Conservation (phyloP, 352 stramenopile species). For the Phytopythium ostracodes region DNA sequence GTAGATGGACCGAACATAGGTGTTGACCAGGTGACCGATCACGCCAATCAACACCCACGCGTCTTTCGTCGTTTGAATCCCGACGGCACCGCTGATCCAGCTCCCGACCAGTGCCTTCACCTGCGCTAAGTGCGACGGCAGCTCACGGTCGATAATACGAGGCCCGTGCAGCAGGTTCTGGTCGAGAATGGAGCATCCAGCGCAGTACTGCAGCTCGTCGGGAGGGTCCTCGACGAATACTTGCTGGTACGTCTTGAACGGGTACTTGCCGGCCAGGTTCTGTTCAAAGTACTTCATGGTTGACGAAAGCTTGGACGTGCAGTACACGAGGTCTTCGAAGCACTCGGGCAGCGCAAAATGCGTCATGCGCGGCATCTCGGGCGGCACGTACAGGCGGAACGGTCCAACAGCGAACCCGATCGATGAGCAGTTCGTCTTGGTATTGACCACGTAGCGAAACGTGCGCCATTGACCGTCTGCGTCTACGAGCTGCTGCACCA, state of each 20-base stretch:
- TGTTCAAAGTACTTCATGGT: slow-evolving; percentile 79
- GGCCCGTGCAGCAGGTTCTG: slow-evolving; percentile 76
- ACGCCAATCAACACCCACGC: slow-evolving; percentile 82
- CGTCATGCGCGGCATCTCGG: slow-evolving; percentile 78
- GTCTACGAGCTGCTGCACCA: slow-evolving; percentile 77
- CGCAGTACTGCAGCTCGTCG: slow-evolving; percentile 67
- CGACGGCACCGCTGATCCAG: slow-evolving; percentile 75
- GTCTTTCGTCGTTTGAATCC: slow-evolving; percentile 83
- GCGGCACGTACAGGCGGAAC: slow-evolving; percentile 69
- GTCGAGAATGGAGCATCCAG: slow-evolving; percentile 64
- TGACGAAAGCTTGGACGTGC: slow-evolving; percentile 64
- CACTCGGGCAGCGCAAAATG: slow-evolving; percentile 78
- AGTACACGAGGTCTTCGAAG: slow-evolving; percentile 75
- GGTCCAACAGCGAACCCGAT: slow-evolving; percentile 78
- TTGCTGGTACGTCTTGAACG: slow-evolving; percentile 86
- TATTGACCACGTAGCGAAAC: slow-evolving; percentile 77
- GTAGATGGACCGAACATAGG: slow-evolving; percentile 75
- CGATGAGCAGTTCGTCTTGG: slow-evolving; percentile 78
- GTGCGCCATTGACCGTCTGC: slow-evolving; percentile 49
- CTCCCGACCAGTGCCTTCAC: slow-evolving; percentile 74
- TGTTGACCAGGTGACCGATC: slow-evolving; percentile 78
- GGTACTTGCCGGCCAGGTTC: slow-evolving; percentile 62
- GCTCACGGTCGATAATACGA: slow-evolving; percentile 75
- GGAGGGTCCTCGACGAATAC: slow-evolving; percentile 84
- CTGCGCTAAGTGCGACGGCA: slow-evolving; percentile 78